phyloP scores from a whole-genome alignment of 202 grass and related monocot species.

The Brachypodium distachyon region DNA sequence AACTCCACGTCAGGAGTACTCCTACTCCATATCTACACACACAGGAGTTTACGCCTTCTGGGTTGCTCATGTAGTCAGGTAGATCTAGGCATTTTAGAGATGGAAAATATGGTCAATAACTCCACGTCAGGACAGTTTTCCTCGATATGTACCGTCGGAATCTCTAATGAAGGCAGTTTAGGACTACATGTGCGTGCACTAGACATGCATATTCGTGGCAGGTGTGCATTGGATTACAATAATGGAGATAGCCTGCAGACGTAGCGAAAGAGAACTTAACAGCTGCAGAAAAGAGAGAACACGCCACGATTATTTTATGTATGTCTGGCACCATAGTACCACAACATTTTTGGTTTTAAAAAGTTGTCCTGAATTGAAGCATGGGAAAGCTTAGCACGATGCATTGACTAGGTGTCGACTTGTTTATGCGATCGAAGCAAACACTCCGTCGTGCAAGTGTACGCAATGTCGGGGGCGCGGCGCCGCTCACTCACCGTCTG shows the following conservation, averaged over 20 bases:
- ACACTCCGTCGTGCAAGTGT: background rate
- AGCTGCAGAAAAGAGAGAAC: background rate
- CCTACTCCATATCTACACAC: too few relatives aligned
- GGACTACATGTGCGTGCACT: slow-evolving; percentile 11
- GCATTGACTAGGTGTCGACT: slow-evolving; percentile 13
- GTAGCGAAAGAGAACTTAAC: slow-evolving; percentile 12
- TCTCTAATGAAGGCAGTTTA: slow-evolving; percentile 6
- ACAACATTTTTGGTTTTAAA: background rate
- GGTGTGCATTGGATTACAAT: slow-evolving; percentile 11
- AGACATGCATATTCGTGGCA: slow-evolving; percentile 2
- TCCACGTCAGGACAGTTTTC: background rate
- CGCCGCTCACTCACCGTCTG: slow-evolving; percentile 3
- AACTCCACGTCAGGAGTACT: background rate
- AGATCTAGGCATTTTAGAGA: background rate
- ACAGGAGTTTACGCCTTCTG: background rate
- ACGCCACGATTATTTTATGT: background rate
- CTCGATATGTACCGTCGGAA: slow-evolving; percentile 4
- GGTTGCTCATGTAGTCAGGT: background rate
- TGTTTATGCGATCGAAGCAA: slow-evolving; percentile 24
- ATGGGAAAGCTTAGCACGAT: background rate
- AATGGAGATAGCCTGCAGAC: background rate
- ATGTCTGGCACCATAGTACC: background rate
- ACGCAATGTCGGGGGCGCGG: background rate
- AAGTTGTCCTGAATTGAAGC: slow-evolving; percentile 16
- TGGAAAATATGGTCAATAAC: slow-evolving; percentile 17